Evolutionary conservation across 2,329 filamentous ascomycete species (phyloP), one percentile per base, ranked within the genome.

Genomic region (Cercospora janseana): DNA sequence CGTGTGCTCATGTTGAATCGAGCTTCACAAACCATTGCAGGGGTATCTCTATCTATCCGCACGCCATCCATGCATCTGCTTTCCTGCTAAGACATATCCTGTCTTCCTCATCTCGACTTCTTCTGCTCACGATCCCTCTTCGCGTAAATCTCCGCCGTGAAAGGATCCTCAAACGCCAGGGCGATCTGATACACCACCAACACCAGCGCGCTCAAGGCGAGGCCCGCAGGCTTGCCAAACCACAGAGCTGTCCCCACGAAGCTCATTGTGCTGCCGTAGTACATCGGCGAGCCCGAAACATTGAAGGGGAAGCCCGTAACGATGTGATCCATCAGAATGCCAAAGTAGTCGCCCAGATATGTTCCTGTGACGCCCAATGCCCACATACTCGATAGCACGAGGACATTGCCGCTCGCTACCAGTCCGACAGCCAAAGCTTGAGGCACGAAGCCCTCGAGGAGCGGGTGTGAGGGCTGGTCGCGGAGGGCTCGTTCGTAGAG

Each of bases 291-390:
- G 59, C 83, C 81, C 47, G 86, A 91, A 54, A 97, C 79, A 71
- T 87, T 97, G 79, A 98, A 98, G 2, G 93, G 93, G 69, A 98
- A 98, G 10, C 88, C 86, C 9, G 90, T 95, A 45, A 98, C 91
- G 64, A 92, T 92, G 60, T 86, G 76, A 68, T 97, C 92, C 90
- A 96, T 95, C 59, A 98, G 78, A 69, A 97, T 96, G 61, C 93
- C 93, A 68, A 97, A 98, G 78, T 98, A 98, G 75, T 98, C 93
- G 62, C 93, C 93, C 27, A 98, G 78, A 69, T 96, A 98, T 28
- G 93, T 98, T 56, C 93, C 93, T 0, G 90, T 96, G 64, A 98
- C 82, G 51, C 93, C 93, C 31, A 98, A 82, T 26, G 85, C 87
- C 83, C 84, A 96, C 73, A 95, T 97, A 54, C 87, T 93, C 26